Evolutionary conservation across 129 eudicot genomes (phyloP).

Genomic region (Helichrysum umbraculigerum): DNA sequence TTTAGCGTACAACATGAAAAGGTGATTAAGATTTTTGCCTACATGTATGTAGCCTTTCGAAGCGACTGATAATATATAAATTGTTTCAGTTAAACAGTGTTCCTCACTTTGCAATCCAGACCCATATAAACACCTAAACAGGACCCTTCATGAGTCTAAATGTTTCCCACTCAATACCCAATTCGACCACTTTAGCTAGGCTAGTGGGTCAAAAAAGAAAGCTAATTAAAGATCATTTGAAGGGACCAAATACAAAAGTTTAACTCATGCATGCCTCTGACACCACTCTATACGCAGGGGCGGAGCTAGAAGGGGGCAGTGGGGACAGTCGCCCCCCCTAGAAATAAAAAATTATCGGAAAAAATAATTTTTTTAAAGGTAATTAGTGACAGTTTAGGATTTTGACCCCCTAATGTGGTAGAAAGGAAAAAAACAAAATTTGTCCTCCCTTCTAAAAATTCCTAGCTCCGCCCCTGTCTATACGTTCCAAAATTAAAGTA

Average conservation of each 20-base stretch:
- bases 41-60: neutral
- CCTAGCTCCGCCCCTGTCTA: too few species aligned
- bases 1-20: conserved; percentile 6
- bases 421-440: too few species aligned
- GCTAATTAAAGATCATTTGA: conserved; percentile 3
- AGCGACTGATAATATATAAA: neutral
- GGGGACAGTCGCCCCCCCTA: too few species aligned
- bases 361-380: too few species aligned
- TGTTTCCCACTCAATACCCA: conserved; percentile 20
- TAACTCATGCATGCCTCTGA: conserved; percentile 27
- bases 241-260: conserved; percentile 16
- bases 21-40: neutral
- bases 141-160: conserved; percentile 5
- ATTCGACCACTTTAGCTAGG: conserved; percentile 13
- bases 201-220: conserved; percentile 16
- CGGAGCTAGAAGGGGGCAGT: too few species aligned
- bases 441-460: too few species aligned
- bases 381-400: too few species aligned
- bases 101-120: neutral
- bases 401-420: too few species aligned
- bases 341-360: too few species aligned
- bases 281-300: too few species aligned
- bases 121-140: neutral
- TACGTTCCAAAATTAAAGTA: conserved; percentile 12
- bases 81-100: neutral